Conservation (phyloP, 1,139 yeast species). For the Saccharomycopsis phalli region DNA sequence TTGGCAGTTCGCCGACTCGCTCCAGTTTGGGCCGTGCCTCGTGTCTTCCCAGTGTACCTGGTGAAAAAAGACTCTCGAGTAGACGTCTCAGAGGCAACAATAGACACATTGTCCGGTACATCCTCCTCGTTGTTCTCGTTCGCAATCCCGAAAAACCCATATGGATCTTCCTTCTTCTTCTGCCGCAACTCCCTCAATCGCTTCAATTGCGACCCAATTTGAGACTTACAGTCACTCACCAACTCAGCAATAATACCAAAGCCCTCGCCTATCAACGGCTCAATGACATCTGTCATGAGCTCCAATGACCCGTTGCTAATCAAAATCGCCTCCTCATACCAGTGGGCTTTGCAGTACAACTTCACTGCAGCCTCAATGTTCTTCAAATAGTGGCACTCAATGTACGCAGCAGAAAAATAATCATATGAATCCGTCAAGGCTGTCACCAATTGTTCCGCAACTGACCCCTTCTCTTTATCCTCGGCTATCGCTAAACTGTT, state of each 20-base stretch:
- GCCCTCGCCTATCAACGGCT: constrained; percentile 73
- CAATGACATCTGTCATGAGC: constrained; percentile 51
- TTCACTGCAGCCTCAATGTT: constrained; percentile 55
- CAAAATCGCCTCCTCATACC: constrained; percentile 69
- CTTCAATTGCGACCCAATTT: constrained; percentile 70
- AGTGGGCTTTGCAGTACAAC: constrained; percentile 66
- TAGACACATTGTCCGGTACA: constrained; percentile 85
- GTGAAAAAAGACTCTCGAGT: constrained; percentile 91
- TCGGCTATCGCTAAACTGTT: constrained; percentile 65
- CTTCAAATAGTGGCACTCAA: constrained; percentile 54
- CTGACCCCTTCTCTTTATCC: constrained; percentile 24
- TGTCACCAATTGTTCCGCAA: constrained; percentile 52
- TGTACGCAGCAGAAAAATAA: constrained; percentile 77
- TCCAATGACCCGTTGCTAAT: constrained; percentile 43
- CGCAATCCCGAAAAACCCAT: constrained; percentile 50
- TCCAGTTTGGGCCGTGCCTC: constrained; percentile 94
- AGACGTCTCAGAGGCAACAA: constrained; percentile 91
- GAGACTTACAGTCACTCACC: constrained; percentile 84
- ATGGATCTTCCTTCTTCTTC: constrained; percentile 79
- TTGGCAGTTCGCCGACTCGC: constrained; percentile 88
- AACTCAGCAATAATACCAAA: constrained; percentile 83
- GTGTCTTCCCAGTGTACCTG: constrained; percentile 89
- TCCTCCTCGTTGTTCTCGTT: constrained; percentile 47
- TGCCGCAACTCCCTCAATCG: constrained; percentile 78
- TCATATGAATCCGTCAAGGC: constrained; percentile 60